These are phyloP conservation scores for Rhynchospora pubera DNA, from an alignment of 176 grass and related monocot species.

Conservation along the genomic window DNA sequence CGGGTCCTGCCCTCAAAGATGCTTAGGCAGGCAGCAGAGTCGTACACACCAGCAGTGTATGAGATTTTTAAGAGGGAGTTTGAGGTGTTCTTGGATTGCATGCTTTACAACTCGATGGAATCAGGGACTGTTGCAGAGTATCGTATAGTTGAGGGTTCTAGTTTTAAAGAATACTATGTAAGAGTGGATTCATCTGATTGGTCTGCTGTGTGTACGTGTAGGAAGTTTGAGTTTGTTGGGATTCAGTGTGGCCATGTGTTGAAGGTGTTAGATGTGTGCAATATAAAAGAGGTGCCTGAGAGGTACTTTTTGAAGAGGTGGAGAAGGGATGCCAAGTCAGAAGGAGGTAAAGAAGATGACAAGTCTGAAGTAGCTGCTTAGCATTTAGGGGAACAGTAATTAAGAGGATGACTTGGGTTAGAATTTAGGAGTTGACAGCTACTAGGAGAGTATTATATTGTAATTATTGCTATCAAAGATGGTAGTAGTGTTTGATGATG, in stretches of 20 bases:
- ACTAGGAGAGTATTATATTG: neutral
- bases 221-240: slow-evolving; percentile 47
- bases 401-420: neutral
- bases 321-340: slow-evolving; percentile 34
- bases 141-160: slow-evolving; percentile 32
- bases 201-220: slow-evolving; percentile 44
- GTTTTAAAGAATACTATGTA: slow-evolving; percentile 27
- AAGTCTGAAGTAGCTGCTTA: neutral
- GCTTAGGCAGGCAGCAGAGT: slow-evolving; percentile 37
- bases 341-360: slow-evolving; percentile 40
- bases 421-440: neutral
- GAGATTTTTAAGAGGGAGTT: slow-evolving; percentile 47
- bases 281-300: slow-evolving; percentile 39
- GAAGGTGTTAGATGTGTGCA: slow-evolving; percentile 47
- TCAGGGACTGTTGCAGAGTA: slow-evolving; percentile 24
- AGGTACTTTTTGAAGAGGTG: slow-evolving; percentile 42
- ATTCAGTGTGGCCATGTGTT: slow-evolving; percentile 42
- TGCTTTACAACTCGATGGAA: slow-evolving; percentile 10
- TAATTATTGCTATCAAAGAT: slow-evolving; percentile 6
- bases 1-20: slow-evolving; percentile 38
- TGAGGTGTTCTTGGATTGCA: slow-evolving; percentile 47
- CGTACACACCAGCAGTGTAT: slow-evolving; percentile 40
- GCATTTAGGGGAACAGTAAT: neutral
- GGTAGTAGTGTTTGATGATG: neutral
- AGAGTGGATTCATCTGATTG: slow-evolving; percentile 28